These are phyloP conservation scores for Immersiporthe knoxdaviesiana DNA, from an alignment of 2,329 filamentous ascomycete genomes.

Conservation along the genomic window DNA sequence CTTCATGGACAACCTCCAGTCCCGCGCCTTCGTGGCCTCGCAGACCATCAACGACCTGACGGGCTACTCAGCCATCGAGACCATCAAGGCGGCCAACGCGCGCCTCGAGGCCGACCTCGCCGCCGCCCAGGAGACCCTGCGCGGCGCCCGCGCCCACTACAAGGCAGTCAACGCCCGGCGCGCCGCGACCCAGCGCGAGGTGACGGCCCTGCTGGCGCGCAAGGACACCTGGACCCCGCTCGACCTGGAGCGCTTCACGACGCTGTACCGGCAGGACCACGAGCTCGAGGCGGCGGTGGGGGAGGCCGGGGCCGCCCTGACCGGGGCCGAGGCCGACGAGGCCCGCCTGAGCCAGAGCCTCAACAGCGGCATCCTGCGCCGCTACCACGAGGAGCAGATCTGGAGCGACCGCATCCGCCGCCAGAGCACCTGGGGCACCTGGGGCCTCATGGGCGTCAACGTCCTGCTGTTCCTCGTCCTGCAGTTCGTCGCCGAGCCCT, in stretches of 20 bases:
- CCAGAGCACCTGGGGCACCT: slow-evolving; percentile 98
- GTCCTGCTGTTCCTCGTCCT: slow-evolving; percentile 85
- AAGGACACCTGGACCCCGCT: slow-evolving; percentile 88
- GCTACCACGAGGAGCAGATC: slow-evolving; percentile 98
- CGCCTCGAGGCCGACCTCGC: slow-evolving; percentile 63
- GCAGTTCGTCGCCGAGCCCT: slow-evolving; percentile 90
- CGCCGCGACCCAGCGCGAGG: slow-evolving; percentile 89
- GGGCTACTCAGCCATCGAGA: slow-evolving; percentile 89
- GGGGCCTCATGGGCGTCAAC: slow-evolving; percentile 97
- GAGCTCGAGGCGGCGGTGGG: slow-evolving; percentile 85
- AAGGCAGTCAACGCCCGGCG: slow-evolving; percentile 82
- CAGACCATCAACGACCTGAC: slow-evolving; percentile 93
- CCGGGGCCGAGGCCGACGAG: slow-evolving; percentile 76
- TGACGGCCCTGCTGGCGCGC: slow-evolving; percentile 88
- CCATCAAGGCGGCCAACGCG: slow-evolving; percentile 78
- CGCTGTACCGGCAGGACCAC: slow-evolving; percentile 89
- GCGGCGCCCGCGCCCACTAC: slow-evolving; percentile 73
- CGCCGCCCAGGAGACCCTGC: slow-evolving; percentile 66
- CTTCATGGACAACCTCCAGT: slow-evolving; percentile 88
- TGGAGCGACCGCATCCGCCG: slow-evolving; percentile 97
- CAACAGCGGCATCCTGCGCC: slow-evolving; percentile 80
- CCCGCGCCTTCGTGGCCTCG: slow-evolving; percentile 80
- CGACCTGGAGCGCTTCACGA: slow-evolving; percentile 93
- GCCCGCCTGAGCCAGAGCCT: slow-evolving; percentile 77
- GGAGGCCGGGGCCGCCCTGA: slow-evolving; percentile 71